Conservation (phyloP, 2,329 filamentous ascomycete species). For the Epichloe amarillans region DNA sequence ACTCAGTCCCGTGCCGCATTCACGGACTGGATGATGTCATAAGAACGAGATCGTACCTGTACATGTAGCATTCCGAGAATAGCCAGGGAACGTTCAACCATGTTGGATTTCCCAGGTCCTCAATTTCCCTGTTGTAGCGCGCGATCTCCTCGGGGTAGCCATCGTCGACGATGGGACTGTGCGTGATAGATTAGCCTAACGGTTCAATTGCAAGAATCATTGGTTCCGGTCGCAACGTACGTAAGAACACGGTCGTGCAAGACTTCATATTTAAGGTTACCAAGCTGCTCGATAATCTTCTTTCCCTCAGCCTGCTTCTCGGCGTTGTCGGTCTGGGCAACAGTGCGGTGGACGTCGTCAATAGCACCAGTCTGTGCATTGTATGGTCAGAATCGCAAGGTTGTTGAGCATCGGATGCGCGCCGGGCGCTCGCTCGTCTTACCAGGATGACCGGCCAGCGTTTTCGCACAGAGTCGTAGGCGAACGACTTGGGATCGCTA, state of each 20-base stretch:
- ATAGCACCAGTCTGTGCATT: constrained; percentile 65
- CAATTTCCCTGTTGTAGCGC: constrained; percentile 76
- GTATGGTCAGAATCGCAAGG: neutral
- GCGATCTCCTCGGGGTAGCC: constrained; percentile 66
- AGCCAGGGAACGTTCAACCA: constrained; percentile 88
- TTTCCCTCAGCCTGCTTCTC: constrained; percentile 70
- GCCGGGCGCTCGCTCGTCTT: constrained; percentile 16
- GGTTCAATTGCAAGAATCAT: neutral
- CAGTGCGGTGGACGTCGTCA: constrained; percentile 79
- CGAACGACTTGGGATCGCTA: constrained; percentile 75
- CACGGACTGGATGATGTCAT: neutral
- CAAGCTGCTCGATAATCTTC: constrained; percentile 65
- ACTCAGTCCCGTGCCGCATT: neutral
- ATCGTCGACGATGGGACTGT: constrained; percentile 62
- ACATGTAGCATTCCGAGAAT: constrained; percentile 88
- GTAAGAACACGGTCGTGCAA: constrained; percentile 73
- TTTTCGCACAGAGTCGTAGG: constrained; percentile 68
- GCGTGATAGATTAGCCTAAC: constrained; percentile 2
- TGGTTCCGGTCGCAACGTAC: constrained; percentile 32
- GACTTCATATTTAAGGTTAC: constrained; percentile 82
- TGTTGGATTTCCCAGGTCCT: constrained; percentile 54
- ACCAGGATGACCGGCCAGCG: constrained; percentile 93
- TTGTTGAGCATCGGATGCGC: neutral
- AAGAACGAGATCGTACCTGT: constrained; percentile 39
- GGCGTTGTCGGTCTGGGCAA: constrained; percentile 43